These are phyloP conservation scores for Lumnitzera racemosa DNA, from an alignment of 345 rosid genomes.

Conservation along the genomic window DNA sequence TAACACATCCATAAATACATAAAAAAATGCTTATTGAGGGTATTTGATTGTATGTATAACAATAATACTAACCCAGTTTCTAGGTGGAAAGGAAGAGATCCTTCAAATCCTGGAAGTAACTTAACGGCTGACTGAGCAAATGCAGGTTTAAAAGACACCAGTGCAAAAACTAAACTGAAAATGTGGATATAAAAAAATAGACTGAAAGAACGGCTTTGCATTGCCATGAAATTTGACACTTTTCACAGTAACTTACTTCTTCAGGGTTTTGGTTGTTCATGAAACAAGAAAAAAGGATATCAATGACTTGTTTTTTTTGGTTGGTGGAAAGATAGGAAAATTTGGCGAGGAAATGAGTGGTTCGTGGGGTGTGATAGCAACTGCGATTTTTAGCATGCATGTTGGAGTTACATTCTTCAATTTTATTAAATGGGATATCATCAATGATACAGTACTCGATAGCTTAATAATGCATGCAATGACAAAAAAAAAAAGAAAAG, in stretches of 20 bases:
- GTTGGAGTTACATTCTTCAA: constrained; percentile 4
- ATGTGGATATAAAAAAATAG: not conserved
- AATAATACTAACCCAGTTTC: constrained; percentile 56
- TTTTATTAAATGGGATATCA: too few relatives aligned
- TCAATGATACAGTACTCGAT: too few relatives aligned
- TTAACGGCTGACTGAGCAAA: constrained; percentile 16
- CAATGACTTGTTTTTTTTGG: too few relatives aligned
- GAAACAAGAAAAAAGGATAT: too few relatives aligned
- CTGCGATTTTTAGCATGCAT: not conserved
- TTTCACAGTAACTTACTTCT: too few relatives aligned
- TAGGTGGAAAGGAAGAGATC: constrained; percentile 56
- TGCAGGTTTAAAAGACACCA: constrained; percentile 3
- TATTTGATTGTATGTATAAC: not conserved
- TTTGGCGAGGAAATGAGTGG: constrained; percentile 1
- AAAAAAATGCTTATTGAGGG: not conserved
- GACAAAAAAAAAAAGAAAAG: not conserved
- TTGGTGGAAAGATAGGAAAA: too few relatives aligned
- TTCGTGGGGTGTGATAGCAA: not conserved
- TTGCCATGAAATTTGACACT: not conserved
- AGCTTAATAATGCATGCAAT: not conserved
- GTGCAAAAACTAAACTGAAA: constrained; percentile 6
- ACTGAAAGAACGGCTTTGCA: not conserved
- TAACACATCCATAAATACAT: not conserved
- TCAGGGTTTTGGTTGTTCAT: too few relatives aligned
- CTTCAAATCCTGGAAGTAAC: constrained; percentile 60